Percentiles rank a stretch among this genome's conserved stretches.
These are phyloP conservation scores for Eimeria necatrix DNA, from an alignment of 169 alveolate genomes.

Conservation along the genomic window DNA sequence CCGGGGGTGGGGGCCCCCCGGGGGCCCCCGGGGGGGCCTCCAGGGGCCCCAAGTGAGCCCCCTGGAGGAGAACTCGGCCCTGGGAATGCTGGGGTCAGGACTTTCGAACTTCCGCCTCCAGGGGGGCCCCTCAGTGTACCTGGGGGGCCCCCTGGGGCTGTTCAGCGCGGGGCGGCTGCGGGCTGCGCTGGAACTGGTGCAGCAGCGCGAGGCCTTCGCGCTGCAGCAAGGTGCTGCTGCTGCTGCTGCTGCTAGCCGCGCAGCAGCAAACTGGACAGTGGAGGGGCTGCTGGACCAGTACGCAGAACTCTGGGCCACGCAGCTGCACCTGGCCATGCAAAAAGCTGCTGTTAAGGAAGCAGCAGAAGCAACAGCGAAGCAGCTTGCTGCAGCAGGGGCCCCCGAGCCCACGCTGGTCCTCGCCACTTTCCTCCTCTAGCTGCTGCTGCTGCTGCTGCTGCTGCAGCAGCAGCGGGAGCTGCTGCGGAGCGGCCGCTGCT, in stretches of 20 bases:
- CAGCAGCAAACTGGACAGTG: conserved; percentile 7
- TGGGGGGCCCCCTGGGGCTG: not conserved
- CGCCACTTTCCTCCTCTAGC: too few species aligned
- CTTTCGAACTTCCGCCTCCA: not conserved
- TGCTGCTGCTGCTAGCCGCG: conserved; percentile 17
- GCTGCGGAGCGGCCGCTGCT: not conserved
- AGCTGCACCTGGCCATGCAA: not conserved
- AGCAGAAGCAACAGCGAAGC: not conserved
- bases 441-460: too few species aligned
- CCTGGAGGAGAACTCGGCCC: not conserved
- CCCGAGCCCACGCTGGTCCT: too few species aligned
- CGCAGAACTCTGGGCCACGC: not conserved
- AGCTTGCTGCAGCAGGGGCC: too few species aligned
- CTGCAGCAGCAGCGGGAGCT: not conserved
- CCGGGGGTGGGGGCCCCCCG: not conserved
- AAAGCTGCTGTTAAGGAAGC: too few species aligned
- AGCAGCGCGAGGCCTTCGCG: not conserved
- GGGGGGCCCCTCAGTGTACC: not conserved
- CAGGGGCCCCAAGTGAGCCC: not conserved
- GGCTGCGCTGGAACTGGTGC: not conserved
- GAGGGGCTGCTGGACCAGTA: not conserved
- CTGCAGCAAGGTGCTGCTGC: not conserved
- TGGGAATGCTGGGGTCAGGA: not conserved
- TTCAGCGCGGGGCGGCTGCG: not conserved
- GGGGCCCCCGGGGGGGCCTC: not conserved